Base-by-base conservation (phyloP, 108 stramenopile genomes). In the Pseudonitzschia delicatissima region DNA sequence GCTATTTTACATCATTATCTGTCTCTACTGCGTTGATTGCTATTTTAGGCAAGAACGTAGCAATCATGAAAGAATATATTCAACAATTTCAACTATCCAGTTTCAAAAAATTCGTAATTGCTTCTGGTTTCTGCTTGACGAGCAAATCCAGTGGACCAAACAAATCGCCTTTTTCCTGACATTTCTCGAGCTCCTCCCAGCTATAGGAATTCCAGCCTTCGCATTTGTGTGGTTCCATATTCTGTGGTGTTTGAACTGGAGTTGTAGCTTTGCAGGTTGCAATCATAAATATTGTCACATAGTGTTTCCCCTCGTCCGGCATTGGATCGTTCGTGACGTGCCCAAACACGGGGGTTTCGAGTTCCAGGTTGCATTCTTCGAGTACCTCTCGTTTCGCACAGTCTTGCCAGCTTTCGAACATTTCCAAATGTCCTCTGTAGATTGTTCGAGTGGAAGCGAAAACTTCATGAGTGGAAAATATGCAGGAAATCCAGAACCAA, bases 281-380 rank as follows among this genome's bases (percentile, higher is more conserved):
- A 78, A 80, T 74, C 87, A 96, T 91, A 66, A 96, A 92, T 45
- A 96, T 81, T 5, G 92, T 96, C 2, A 96, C 81, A 55, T 96
- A 93, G 64, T 96, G 91, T 64, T 92, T 93, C 26, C 62, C 45
- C 58, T 85, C 80, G 2, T 60, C 40, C 39, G 55, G 49, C 93
- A 94, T 96, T 6, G 82, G 67, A 67, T 93, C 91, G 68, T 93
- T 96, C n/a, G 90, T 89, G 0, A 90, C 90, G 60, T 87, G 80
- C 18, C 64, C 84, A 75, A 91, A 91, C 5, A 85, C 62, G 0
- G 70, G 25, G 29, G 0, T 9, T 5, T 50, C 33, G 44, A 91
- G 64, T 5, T 72, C 67, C 58, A 96, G 34, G 36, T 82, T 80
- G 55, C 74, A 88, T 80, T 96, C 95, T 77, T 96, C 95, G 34